phyloP scores from a whole-genome alignment of 768 basidiomycete species.

The Mycena galericulata region DNA sequence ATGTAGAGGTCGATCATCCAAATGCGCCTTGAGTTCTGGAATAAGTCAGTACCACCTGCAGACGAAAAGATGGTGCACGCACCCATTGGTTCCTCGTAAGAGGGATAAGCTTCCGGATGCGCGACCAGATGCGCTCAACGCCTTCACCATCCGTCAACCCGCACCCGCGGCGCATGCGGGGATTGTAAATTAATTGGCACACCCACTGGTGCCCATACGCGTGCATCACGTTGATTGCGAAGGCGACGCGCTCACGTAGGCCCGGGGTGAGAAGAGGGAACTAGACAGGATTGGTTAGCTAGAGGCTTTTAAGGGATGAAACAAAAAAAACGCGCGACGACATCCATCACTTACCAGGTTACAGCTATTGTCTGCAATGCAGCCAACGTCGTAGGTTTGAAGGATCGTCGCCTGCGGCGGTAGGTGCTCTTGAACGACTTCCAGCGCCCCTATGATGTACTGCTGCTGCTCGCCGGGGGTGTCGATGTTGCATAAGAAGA shows the following conservation, averaged over 20 bases:
- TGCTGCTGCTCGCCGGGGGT: slow-evolving; percentile 53
- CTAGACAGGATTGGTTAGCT: slow-evolving; percentile 38
- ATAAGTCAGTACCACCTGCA: too few relatives aligned
- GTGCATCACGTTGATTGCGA: slow-evolving; percentile 49
- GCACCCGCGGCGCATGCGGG: too few relatives aligned
- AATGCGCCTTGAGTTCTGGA: too few relatives aligned
- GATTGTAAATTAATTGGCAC: slow-evolving; percentile 51
- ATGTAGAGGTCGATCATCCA: too few relatives aligned
- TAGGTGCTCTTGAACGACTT: slow-evolving; percentile 43
- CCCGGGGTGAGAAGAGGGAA: too few relatives aligned
- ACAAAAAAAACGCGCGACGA: not conserved
- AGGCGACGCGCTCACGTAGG: slow-evolving; percentile 36
- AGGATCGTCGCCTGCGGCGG: slow-evolving; percentile 43
- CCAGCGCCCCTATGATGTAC: slow-evolving; percentile 49
- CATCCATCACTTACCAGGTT: slow-evolving; percentile 39
- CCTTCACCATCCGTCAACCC: slow-evolving; percentile 51
- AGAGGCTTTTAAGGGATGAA: not conserved
- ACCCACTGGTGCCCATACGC: slow-evolving; percentile 50
- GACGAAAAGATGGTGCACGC: too few relatives aligned
- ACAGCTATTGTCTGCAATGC: too few relatives aligned
- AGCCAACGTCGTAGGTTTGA: too few relatives aligned
- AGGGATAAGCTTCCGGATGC: slow-evolving; percentile 42
- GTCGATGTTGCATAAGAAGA: too few relatives aligned
- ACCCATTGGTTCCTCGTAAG: too few relatives aligned
- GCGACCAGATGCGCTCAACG: slow-evolving; percentile 49